Evolutionary conservation across 2,329 filamentous ascomycete genomes (phyloP), one percentile per base, ranked within the genome.

Genomic region (Bipolaris bicolor): DNA sequence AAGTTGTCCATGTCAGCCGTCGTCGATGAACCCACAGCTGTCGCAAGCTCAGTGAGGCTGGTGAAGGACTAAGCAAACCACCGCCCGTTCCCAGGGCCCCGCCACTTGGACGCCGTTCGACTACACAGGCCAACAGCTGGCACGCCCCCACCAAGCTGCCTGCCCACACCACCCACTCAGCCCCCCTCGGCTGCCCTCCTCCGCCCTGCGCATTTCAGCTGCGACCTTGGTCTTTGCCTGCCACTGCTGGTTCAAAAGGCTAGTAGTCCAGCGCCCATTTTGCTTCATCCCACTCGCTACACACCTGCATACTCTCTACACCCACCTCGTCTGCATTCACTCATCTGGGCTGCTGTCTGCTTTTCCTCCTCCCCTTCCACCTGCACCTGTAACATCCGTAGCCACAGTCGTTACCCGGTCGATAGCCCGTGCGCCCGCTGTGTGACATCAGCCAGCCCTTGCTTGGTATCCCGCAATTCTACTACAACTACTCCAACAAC

Each of bases 1-100:
- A 41, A 41, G 29, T 13, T 51, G 16, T 16, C n/a, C 11, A 57
- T 57, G 62, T 63, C 60, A 64, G 63, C 62, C 55, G 31, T 51
- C 22, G 26, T 51, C 22, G 26, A 18, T 16, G 37, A 22, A 24
- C 7, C 44, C 55, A 49, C 18, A 33, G n/a, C 20, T 16, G 50
- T 62, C 59, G 59, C 61, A 65, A 65, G 61, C 63, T 57, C 55
- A 56, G 49, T 66, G 63, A 67, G 64, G 64, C 64, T 66, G 58
- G 59, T 67, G 59, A 61, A 61, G 49, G 43, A 43, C 55, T 57
- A 60, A 29, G 26, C 26, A 10, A 48, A 45, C 36, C 40, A 43
- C 18, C 13, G 24, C 48, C 48, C 24, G 11, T 22, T 41, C 33
- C 49, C 48, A 46, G 44, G 47, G 46, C 55, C 55, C 44, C 52